Conservation (phyloP, 495 filamentous ascomycete genomes). For the Lepraria neglecta region DNA sequence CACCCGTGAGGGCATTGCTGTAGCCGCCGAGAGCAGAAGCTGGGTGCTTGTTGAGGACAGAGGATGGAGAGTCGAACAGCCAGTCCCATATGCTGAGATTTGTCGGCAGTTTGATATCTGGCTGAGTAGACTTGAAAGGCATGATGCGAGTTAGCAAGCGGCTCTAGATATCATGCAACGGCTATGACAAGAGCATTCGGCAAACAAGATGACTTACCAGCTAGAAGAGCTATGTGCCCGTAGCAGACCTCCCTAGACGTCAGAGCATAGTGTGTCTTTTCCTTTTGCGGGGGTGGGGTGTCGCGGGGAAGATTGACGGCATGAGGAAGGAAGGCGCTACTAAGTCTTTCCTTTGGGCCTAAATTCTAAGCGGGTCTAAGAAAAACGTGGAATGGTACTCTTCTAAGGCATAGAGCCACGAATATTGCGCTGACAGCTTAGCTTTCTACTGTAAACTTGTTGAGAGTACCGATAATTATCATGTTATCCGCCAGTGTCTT, state of each 20-base stretch:
- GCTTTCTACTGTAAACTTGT: too few species aligned
- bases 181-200: neutral
- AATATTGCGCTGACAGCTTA: too few species aligned
- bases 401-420: too few species aligned
- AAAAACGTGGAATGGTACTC: too few species aligned
- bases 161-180: neutral
- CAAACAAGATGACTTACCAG: neutral
- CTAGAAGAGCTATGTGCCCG: neutral
- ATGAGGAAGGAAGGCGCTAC: neutral
- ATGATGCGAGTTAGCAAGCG: conserved; percentile 8
- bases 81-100: conserved; percentile 53
- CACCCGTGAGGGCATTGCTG: conserved; percentile 50
- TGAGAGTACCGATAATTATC: too few species aligned
- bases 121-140: conserved; percentile 38
- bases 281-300: neutral
- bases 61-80: conserved; percentile 51
- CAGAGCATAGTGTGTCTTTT: neutral
- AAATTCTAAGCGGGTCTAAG: too few species aligned
- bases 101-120: conserved; percentile 45
- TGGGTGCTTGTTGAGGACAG: conserved; percentile 35
- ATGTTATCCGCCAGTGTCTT: too few species aligned
- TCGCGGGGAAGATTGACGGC: neutral
- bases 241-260: neutral
- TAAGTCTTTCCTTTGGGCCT: conserved; percentile 6
- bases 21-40: conserved; percentile 43